Conservation (phyloP, 768 basidiomycete genomes). For the Royoungia palumana region DNA sequence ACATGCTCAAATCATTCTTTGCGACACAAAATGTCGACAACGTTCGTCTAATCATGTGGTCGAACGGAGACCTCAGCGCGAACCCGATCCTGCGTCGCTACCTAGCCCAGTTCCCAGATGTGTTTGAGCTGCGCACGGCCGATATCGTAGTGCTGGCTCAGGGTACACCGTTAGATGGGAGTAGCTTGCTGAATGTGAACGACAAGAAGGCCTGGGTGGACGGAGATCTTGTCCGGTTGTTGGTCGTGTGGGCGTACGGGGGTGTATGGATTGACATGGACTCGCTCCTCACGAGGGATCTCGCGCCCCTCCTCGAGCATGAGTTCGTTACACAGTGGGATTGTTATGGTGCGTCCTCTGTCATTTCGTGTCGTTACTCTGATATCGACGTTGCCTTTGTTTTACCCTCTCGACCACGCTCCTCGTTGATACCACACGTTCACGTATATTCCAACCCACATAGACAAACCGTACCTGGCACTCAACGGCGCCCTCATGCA, state of each 20-base stretch:
- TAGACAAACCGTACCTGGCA: constrained; percentile 72
- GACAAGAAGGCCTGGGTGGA: constrained; percentile 93
- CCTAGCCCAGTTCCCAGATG: constrained; percentile 57
- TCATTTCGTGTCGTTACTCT: background rate
- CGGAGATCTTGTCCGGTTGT: constrained; percentile 84
- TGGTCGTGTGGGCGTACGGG: constrained; percentile 86
- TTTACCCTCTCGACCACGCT: background rate
- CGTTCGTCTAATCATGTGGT: constrained; percentile 82
- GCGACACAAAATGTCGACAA: constrained; percentile 75
- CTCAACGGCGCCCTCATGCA: constrained; percentile 95
- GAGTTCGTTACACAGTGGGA: constrained; percentile 99
- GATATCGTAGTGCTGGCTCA: constrained; percentile 63
- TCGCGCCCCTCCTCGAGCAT: constrained; percentile 83
- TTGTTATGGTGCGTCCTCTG: constrained; percentile 72
- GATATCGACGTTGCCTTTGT: background rate
- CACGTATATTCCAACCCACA: background rate
- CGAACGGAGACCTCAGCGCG: constrained; percentile 69
- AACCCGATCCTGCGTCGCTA: constrained; percentile 62
- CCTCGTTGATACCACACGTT: no score
- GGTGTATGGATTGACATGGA: constrained; percentile 99
- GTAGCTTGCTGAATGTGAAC: constrained; percentile 50
- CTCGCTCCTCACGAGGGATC: constrained; percentile 82
- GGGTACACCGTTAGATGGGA: constrained; percentile 76
- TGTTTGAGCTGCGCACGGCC: constrained; percentile 68
- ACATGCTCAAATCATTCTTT: constrained; percentile 91